Conservation (phyloP, 2,329 filamentous ascomycete species). For the Ceratocystis albifundus region DNA sequence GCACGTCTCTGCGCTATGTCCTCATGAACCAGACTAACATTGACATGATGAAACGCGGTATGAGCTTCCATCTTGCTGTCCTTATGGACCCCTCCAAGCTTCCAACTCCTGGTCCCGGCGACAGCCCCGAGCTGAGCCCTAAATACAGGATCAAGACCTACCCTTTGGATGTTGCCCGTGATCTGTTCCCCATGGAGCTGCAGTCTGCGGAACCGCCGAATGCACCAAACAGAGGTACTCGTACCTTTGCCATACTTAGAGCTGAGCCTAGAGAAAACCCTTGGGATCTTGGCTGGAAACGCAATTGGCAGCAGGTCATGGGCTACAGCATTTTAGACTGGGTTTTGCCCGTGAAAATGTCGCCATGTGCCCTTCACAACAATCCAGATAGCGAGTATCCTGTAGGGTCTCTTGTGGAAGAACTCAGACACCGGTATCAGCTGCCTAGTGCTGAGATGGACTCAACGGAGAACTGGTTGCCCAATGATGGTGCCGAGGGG, state of each 20-base stretch:
- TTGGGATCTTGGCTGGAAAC: slow-evolving; percentile 60
- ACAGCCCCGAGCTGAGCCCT: background rate
- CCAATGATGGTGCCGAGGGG: background rate
- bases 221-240: slow-evolving; percentile 33
- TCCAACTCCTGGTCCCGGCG: slow-evolving; percentile 36
- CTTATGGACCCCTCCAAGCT: slow-evolving; percentile 35
- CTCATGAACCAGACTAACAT: slow-evolving; percentile 71
- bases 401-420: slow-evolving; percentile 49
- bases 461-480: background rate
- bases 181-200: slow-evolving; percentile 23
- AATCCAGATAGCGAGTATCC: slow-evolving; percentile 55
- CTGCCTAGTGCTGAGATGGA: slow-evolving; percentile 25
- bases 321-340: slow-evolving; percentile 61
- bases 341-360: slow-evolving; percentile 63
- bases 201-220: slow-evolving; percentile 45
- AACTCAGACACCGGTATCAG: slow-evolving; percentile 39
- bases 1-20: slow-evolving; percentile 58
- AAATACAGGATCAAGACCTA: slow-evolving; percentile 46
- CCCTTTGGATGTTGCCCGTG: slow-evolving; percentile 34
- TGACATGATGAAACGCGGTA: slow-evolving; percentile 56
- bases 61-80: slow-evolving; percentile 63
- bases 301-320: slow-evolving; percentile 73
- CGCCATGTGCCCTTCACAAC: slow-evolving; percentile 62
- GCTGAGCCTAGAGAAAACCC: slow-evolving; percentile 68
- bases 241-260: slow-evolving; percentile 68